A percentile compares a stretch with the other conserved stretches of the same genome.
These are phyloP conservation scores for Populus hybrid DNA, from an alignment of 441 rosid species.

Conservation along the genomic window DNA sequence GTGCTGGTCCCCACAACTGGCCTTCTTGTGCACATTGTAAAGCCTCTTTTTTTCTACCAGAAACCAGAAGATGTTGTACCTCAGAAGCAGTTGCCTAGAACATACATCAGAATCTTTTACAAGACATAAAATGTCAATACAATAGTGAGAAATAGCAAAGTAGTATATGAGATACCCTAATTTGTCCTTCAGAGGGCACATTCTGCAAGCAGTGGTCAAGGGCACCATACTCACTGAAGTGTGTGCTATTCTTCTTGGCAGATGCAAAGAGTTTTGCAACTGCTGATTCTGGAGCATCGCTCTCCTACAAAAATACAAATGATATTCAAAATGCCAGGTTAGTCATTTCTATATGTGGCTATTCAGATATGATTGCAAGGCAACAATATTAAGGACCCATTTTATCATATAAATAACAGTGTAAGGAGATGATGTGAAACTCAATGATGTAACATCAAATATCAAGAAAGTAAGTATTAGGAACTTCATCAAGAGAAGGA, in stretches of 20 bases:
- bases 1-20: conserved; percentile 99
- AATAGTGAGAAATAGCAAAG: conserved; percentile 1
- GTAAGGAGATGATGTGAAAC: conserved; percentile 2
- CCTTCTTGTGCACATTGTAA: conserved; percentile 85
- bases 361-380: not conserved
- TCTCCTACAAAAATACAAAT: conserved; percentile 49
- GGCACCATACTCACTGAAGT: conserved; percentile 48
- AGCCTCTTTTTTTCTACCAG: conserved; percentile 91
- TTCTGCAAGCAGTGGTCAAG: conserved; percentile 70
- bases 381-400: not conserved
- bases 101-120: conserved; percentile 25
- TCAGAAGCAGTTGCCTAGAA: conserved; percentile 82
- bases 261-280: conserved; percentile 89
- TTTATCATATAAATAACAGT: not conserved
- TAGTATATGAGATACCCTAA: conserved; percentile 50
- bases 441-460: not conserved
- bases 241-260: conserved; percentile 52
- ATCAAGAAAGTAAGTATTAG: not conserved
- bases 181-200: conserved; percentile 82
- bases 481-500: not conserved
- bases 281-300: conserved; percentile 83
- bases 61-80: conserved; percentile 91
- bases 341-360: conserved; percentile 10
- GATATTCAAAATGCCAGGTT: conserved; percentile 16
- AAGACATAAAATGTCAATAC: not conserved